These are phyloP conservation scores for Mortierella sp. DNA, from an alignment of 371 early-diverging fungal species.

Conservation along the genomic window DNA sequence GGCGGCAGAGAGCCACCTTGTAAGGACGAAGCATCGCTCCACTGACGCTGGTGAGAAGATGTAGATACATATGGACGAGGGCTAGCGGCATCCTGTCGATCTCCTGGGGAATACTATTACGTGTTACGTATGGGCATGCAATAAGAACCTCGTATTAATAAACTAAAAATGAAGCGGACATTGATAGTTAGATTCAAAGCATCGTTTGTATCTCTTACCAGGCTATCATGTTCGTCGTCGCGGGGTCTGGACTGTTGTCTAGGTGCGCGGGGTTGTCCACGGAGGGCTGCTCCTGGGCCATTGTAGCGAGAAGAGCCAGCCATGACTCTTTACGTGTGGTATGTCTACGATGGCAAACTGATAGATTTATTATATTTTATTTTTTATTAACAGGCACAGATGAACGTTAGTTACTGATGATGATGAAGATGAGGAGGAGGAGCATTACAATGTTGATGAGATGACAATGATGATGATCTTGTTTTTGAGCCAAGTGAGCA, in stretches of 20 bases:
- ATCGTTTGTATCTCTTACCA: background rate
- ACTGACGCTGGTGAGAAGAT: conserved; percentile 44
- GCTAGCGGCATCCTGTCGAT: conserved; percentile 15
- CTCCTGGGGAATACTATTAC: conserved; percentile 7
- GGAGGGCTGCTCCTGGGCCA: conserved; percentile 53
- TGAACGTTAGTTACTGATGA: background rate
- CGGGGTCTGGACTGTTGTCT: conserved; percentile 26
- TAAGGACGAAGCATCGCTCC: conserved; percentile 54
- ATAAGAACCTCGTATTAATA: background rate
- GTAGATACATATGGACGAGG: conserved; percentile 14
- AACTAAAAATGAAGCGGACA: conserved; percentile 3
- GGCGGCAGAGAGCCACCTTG: conserved; percentile 28
- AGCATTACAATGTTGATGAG: background rate
- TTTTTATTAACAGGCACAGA: background rate
- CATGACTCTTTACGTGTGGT: background rate
- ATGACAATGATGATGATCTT: no score
- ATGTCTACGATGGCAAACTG: background rate
- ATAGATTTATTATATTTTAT: background rate
- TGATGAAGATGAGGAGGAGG: background rate
- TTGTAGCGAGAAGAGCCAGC: conserved; percentile 32
- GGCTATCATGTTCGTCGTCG: conserved; percentile 13
- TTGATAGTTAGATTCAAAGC: background rate
- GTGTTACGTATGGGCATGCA: background rate
- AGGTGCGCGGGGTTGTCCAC: conserved; percentile 49
- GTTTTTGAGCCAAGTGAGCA: no score